Conservation (phyloP, 257 asterid genomes). For the Leptodermis oblonga region DNA sequence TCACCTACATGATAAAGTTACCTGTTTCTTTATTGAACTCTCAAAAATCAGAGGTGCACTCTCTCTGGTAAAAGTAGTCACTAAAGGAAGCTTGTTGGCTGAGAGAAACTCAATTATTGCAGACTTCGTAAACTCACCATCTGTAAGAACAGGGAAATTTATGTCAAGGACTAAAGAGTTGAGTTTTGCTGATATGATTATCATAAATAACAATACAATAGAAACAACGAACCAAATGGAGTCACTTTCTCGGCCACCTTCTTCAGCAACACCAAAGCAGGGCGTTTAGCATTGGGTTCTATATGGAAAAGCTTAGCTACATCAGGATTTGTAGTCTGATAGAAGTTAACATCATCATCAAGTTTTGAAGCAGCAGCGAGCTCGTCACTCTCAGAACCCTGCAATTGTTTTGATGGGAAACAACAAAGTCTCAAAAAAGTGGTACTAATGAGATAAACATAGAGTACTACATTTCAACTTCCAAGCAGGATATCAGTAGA, state of each 20-base stretch:
- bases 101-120: conserved; percentile 67
- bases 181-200: neutral
- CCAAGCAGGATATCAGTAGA: neutral
- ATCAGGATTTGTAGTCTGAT: conserved; percentile 67
- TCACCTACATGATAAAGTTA: conserved; percentile 9
- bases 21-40: conserved; percentile 85
- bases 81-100: conserved; percentile 84
- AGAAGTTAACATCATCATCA: conserved; percentile 77
- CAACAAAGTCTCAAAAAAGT: neutral
- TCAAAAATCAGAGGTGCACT: conserved; percentile 71
- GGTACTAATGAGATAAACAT: neutral
- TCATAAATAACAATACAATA: neutral
- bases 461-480: neutral
- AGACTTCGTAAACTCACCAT: conserved; percentile 62
- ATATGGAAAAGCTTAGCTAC: conserved; percentile 82
- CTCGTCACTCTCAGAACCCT: conserved; percentile 73
- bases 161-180: neutral
- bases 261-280: conserved; percentile 66
- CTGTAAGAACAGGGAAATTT: conserved; percentile 29
- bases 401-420: conserved; percentile 12
- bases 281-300: conserved; percentile 56
- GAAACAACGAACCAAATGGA: conserved; percentile 50
- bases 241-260: conserved; percentile 62
- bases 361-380: conserved; percentile 78
- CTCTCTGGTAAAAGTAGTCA: conserved; percentile 70